A percentile compares a stretch with the other conserved stretches of the same genome.
Conservation (phyloP, 352 stramenopile species). For the Globisporangium perplexum region DNA sequence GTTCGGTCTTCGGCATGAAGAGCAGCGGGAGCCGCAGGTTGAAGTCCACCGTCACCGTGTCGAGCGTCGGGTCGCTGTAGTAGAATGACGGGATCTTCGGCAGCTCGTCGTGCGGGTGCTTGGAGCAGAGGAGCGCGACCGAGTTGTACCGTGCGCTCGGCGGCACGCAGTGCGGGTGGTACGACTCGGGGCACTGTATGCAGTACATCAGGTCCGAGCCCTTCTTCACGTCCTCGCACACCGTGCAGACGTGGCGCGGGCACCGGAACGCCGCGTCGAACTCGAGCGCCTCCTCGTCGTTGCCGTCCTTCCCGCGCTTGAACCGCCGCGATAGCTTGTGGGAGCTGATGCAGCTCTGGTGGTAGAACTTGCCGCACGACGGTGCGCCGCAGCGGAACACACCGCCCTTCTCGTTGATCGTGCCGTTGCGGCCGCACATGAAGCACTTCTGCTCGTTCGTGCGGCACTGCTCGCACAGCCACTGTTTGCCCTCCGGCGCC, state of each 20-base stretch:
- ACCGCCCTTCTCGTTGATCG: slow-evolving; percentile 81
- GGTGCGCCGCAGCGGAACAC: slow-evolving; percentile 66
- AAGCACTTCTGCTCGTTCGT: slow-evolving; percentile 88
- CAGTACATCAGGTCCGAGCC: slow-evolving; percentile 84
- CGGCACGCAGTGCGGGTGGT: slow-evolving; percentile 91
- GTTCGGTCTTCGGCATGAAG: slow-evolving; percentile 66
- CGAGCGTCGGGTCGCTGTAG: slow-evolving; percentile 48
- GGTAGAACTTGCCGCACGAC: slow-evolving; percentile 82
- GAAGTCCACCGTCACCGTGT: slow-evolving; percentile 72
- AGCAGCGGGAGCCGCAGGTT: slow-evolving; percentile 75
- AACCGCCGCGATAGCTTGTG: slow-evolving; percentile 54
- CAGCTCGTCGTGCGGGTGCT: slow-evolving; percentile 74
- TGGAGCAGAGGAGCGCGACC: slow-evolving; percentile 87
- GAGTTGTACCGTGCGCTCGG: slow-evolving; percentile 90
- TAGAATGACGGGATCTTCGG: slow-evolving; percentile 74
- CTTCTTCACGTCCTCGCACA: slow-evolving; percentile 76
- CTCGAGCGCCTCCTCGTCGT: slow-evolving; percentile 42
- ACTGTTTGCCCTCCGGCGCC: slow-evolving; percentile 66
- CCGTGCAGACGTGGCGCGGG: slow-evolving; percentile 79
- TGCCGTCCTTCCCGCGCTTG: slow-evolving; percentile 19
- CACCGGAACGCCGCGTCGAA: slow-evolving; percentile 84
- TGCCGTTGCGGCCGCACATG: slow-evolving; percentile 83
- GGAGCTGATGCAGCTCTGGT: slow-evolving; percentile 67
- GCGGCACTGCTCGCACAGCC: slow-evolving; percentile 90
- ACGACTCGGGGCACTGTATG: slow-evolving; percentile 89